Evolutionary conservation across 2,329 filamentous ascomycete species (phyloP).

Genomic region (Emydomyces testavorans): DNA sequence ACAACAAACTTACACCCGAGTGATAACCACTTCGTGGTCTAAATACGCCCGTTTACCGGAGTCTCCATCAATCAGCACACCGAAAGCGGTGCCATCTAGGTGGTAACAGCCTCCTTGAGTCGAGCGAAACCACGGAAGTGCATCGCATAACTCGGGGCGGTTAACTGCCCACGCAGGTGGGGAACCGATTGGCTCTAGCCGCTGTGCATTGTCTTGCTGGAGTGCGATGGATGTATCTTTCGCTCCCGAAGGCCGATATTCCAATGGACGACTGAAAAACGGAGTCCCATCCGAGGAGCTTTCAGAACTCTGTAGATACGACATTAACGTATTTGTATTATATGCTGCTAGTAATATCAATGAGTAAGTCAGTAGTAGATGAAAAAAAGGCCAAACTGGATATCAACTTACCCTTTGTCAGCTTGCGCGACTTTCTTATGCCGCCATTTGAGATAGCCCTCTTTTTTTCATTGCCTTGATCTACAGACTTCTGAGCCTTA

Average conservation of each 20-base stretch:
- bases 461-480: neutral
- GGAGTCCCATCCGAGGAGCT: neutral
- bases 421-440: neutral
- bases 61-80: conserved; percentile 49
- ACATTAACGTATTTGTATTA: neutral
- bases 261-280: no score
- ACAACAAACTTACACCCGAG: conserved; percentile 43
- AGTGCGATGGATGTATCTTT: neutral
- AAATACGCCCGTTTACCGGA: conserved; percentile 47
- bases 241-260: no score
- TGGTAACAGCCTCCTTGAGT: conserved; percentile 51
- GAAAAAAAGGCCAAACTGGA: no score
- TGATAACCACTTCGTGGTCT: conserved; percentile 51
- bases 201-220: neutral
- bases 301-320: neutral
- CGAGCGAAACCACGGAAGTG: conserved; percentile 50
- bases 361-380: no score
- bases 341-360: neutral
- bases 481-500: neutral
- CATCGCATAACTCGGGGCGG: conserved; percentile 52
- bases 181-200: conserved; percentile 18
- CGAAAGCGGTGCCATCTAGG: conserved; percentile 39
- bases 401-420: neutral
- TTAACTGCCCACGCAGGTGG: conserved; percentile 48
- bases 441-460: neutral